phyloP scores from a whole-genome alignment of 257 asterid species.

The Verbena officinalis region DNA sequence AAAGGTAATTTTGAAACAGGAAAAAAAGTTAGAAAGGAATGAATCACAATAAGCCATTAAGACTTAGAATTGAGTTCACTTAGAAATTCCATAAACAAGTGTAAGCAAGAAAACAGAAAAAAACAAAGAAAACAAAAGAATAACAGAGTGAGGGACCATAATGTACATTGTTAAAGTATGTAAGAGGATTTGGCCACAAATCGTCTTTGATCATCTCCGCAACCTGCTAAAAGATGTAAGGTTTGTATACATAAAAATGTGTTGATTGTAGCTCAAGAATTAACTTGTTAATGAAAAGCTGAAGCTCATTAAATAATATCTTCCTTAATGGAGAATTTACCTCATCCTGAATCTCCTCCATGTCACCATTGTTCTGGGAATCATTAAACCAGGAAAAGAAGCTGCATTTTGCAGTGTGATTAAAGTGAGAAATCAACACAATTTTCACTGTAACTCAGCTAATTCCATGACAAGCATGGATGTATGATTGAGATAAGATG shows the following conservation, averaged over 20 bases:
- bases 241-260: background rate
- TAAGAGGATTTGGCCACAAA: slow-evolving; percentile 72
- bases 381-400: slow-evolving; percentile 86
- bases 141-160: slow-evolving; percentile 22
- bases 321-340: slow-evolving; percentile 37
- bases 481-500: background rate
- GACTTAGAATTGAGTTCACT: background rate
- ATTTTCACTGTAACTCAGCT: slow-evolving; percentile 12
- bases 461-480: slow-evolving; percentile 1
- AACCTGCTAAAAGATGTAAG: slow-evolving; percentile 46
- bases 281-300: slow-evolving; percentile 7
- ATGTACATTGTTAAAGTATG: slow-evolving; percentile 58
- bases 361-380: slow-evolving; percentile 56
- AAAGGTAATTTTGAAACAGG: slow-evolving; percentile 8
- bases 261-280: background rate
- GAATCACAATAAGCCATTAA: background rate
- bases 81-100: slow-evolving; percentile 5
- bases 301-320: background rate
- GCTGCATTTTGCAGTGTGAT: slow-evolving; percentile 54
- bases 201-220: slow-evolving; percentile 81
- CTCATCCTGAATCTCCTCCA: slow-evolving; percentile 86
- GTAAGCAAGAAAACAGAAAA: background rate
- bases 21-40: background rate
- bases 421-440: slow-evolving; percentile 22
- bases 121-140: slow-evolving; percentile 1